Conservation (phyloP, 352 stramenopile genomes). For the Phytophthora sojae region DNA sequence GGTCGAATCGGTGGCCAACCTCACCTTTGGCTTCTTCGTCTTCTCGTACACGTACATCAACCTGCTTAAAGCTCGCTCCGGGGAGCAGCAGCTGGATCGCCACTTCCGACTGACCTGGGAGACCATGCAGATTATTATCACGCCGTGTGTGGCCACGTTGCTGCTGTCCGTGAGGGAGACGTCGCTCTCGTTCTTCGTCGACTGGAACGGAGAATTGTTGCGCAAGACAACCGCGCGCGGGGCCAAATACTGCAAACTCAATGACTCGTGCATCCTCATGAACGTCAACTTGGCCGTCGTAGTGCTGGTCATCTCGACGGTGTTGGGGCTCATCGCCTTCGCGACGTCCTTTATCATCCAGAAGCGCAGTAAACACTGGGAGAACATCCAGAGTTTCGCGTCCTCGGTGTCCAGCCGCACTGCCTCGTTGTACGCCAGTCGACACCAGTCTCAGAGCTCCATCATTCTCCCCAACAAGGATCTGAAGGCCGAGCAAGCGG, state of each 20-base stretch:
- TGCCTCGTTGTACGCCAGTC: background rate
- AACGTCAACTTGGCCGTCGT: slow-evolving; percentile 20
- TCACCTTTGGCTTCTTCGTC: slow-evolving; percentile 38
- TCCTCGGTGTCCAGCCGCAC: slow-evolving; percentile 1
- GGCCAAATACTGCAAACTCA: slow-evolving; percentile 22
- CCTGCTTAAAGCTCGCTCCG: slow-evolving; percentile 30
- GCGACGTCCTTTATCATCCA: slow-evolving; percentile 8
- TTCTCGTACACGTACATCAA: slow-evolving; percentile 44
- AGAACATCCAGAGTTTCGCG: slow-evolving; percentile 1
- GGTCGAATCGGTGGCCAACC: slow-evolving; percentile 27
- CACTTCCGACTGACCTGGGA: slow-evolving; percentile 40
- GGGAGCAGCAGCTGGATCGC: slow-evolving; percentile 32
- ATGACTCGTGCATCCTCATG: slow-evolving; percentile 31
- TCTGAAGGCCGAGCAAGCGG: background rate
- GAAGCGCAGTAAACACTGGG: slow-evolving; percentile 7
- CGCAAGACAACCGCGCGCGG: slow-evolving; percentile 24
- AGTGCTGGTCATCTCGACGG: background rate
- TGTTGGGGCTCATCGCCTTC: slow-evolving; percentile 5
- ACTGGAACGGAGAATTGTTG: slow-evolving; percentile 26
- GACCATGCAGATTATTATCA: slow-evolving; percentile 21
- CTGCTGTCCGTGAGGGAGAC: slow-evolving; percentile 1
- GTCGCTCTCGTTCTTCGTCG: slow-evolving; percentile 20
- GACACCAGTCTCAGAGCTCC: background rate
- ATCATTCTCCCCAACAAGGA: background rate
- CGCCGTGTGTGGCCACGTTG: background rate